phyloP scores from a whole-genome alignment of 192 early-diverging fungal species.

The Coemansia sp. region DNA sequence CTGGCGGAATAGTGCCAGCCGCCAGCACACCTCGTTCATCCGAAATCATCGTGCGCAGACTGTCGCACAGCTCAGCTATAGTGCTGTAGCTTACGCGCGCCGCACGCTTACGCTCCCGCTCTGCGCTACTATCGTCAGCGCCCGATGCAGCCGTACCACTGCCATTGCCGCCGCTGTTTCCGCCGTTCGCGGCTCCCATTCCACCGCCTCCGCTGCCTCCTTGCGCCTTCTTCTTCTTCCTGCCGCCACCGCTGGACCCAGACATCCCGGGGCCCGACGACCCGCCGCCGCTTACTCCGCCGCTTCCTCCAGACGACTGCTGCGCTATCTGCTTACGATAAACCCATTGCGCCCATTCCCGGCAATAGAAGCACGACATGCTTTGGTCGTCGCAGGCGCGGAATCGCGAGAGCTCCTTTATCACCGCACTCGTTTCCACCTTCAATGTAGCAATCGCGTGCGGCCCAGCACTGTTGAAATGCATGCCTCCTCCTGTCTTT shows the following conservation, averaged over 20 bases:
- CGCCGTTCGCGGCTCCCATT: not conserved
- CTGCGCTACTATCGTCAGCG: constrained; percentile 14
- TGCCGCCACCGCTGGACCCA: constrained; percentile 12
- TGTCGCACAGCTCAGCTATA: constrained; percentile 42
- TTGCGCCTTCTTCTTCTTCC: constrained; percentile 39
- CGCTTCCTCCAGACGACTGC: constrained; percentile 12
- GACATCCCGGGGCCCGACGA: not conserved
- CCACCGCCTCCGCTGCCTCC: not conserved
- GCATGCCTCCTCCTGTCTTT: constrained; percentile 14
- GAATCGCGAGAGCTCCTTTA: constrained; percentile 71
- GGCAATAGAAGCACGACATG: constrained; percentile 71
- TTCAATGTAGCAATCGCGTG: constrained; percentile 60
- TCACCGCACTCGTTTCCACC: constrained; percentile 61
- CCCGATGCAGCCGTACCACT: not conserved
- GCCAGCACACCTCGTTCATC: constrained; percentile 32
- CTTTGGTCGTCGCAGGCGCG: constrained; percentile 70
- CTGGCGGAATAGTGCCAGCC: not conserved
- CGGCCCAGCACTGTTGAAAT: constrained; percentile 26
- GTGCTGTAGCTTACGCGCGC: constrained; percentile 36
- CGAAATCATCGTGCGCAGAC: constrained; percentile 33
- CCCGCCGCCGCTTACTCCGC: constrained; percentile 3
- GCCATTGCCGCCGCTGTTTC: not conserved
- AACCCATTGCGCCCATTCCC: constrained; percentile 77
- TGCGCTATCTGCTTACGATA: constrained; percentile 64
- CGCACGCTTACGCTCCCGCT: constrained; percentile 47